Conservation (phyloP, 306 rosid species). For the Oxytropis ochrocephala region DNA sequence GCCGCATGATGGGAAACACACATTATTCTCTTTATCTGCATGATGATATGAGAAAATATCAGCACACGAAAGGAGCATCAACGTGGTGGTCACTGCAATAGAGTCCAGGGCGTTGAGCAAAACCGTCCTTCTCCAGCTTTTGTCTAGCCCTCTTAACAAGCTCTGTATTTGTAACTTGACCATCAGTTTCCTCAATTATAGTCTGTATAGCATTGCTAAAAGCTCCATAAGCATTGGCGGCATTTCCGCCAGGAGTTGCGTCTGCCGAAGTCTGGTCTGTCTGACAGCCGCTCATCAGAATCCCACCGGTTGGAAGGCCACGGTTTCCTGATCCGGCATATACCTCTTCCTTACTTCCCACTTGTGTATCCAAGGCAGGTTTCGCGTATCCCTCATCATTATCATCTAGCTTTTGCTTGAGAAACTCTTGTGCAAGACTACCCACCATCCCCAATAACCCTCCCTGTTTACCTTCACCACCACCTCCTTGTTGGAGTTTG, state of each 20-base stretch:
- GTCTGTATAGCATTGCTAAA: slow-evolving; percentile 82
- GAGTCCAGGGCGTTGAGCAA: slow-evolving; percentile 82
- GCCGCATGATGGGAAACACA: neutral
- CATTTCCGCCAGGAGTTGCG: slow-evolving; percentile 67
- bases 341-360: slow-evolving; percentile 61
- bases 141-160: slow-evolving; percentile 62
- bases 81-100: slow-evolving; percentile 67
- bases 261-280: slow-evolving; percentile 85
- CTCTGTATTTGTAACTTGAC: slow-evolving; percentile 51
- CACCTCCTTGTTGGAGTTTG: slow-evolving; percentile 46
- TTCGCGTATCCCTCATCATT: slow-evolving; percentile 66
- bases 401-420: slow-evolving; percentile 63
- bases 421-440: slow-evolving; percentile 78
- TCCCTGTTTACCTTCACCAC: slow-evolving; percentile 32
- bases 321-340: slow-evolving; percentile 69
- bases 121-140: slow-evolving; percentile 57
- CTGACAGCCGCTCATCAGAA: slow-evolving; percentile 85
- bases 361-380: slow-evolving; percentile 61
- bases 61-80: slow-evolving; percentile 54
- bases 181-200: slow-evolving; percentile 53
- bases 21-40: neutral
- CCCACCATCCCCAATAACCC: slow-evolving; percentile 79
- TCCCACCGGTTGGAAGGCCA: slow-evolving; percentile 52
- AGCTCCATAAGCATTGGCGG: slow-evolving; percentile 68
- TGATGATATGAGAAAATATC: slow-evolving; percentile 13